A percentile compares a stretch with the other conserved stretches of the same genome.
Conservation (phyloP, 75 land plant species). For the Larix kaempferi region DNA sequence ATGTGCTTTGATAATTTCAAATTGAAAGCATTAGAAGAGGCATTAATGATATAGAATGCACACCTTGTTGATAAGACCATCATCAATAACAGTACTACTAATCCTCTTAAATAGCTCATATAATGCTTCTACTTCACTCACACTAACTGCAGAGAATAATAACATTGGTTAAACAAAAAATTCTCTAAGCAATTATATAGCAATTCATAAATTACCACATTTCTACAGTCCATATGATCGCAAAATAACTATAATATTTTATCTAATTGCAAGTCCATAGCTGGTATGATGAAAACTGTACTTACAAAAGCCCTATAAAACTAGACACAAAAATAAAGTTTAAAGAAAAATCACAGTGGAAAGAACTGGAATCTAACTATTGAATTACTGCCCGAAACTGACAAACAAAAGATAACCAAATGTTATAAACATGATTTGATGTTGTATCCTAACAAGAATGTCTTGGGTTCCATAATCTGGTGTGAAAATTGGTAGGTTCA, state of each 20-base stretch:
- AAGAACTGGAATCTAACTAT: neutral
- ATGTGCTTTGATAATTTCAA: neutral
- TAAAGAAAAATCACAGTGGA: neutral
- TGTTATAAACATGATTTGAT: neutral
- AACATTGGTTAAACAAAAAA: neutral
- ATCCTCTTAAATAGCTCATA: conserved; percentile 51
- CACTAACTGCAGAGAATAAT: conserved; percentile 28
- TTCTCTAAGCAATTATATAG: neutral
- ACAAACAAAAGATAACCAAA: neutral
- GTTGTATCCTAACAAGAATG: neutral
- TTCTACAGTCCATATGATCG: neutral
- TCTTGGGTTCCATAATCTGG: neutral
- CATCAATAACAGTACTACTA: conserved; percentile 38
- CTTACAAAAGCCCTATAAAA: conserved; percentile 1
- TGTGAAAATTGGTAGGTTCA: neutral
- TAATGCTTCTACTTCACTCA: conserved; percentile 39
- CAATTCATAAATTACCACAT: neutral
- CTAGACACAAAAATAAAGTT: neutral
- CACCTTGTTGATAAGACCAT: conserved; percentile 39
- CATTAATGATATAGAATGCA: conserved; percentile 7
- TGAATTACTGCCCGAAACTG: neutral
- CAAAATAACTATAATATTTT: neutral
- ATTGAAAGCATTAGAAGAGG: neutral
- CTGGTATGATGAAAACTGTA: neutral
- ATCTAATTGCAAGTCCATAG: neutral